Percentiles rank a stretch among this genome's conserved stretches.
Conservation (phyloP, 2,329 filamentous ascomycete species). For the Diplodia intermedia region DNA sequence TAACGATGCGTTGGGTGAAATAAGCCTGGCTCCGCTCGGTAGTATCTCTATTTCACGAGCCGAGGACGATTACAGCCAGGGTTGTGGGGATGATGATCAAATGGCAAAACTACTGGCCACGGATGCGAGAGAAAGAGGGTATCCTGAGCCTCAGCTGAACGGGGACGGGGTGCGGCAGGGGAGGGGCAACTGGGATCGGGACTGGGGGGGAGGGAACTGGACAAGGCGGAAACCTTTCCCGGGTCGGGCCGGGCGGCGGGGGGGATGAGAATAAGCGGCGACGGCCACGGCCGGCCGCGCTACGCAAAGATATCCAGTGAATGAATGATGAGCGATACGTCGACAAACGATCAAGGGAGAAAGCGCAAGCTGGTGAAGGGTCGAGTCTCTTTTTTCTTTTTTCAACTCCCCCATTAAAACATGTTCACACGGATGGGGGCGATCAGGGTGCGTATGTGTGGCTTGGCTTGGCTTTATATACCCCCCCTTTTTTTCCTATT, state of each 20-base stretch:
- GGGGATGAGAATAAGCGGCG: not conserved
- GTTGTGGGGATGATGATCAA: constrained; percentile 25
- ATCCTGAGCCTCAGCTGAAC: not conserved
- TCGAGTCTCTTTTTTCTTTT: constrained; percentile 1
- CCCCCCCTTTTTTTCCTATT: constrained; percentile 13
- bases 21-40: not conserved
- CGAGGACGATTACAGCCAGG: not conserved
- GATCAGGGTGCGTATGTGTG: constrained; percentile 25
- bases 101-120: not conserved
- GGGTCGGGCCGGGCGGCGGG: not conserved
- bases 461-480: constrained; percentile 30
- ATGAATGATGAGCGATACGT: constrained; percentile 29
- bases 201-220: not conserved
- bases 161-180: not conserved
- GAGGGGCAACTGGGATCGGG: not conserved
- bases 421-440: not conserved
- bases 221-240: not conserved
- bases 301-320: constrained; percentile 11
- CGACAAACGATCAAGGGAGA: not conserved
- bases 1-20: not conserved
- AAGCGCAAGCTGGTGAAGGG: constrained; percentile 6
- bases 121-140: not conserved
- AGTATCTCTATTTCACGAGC: not conserved
- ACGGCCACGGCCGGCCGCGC: not conserved
- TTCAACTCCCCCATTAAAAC: not conserved